Evolutionary conservation across 257 asterid genomes (phyloP).

Genomic region (Solanum appendiculatum): DNA sequence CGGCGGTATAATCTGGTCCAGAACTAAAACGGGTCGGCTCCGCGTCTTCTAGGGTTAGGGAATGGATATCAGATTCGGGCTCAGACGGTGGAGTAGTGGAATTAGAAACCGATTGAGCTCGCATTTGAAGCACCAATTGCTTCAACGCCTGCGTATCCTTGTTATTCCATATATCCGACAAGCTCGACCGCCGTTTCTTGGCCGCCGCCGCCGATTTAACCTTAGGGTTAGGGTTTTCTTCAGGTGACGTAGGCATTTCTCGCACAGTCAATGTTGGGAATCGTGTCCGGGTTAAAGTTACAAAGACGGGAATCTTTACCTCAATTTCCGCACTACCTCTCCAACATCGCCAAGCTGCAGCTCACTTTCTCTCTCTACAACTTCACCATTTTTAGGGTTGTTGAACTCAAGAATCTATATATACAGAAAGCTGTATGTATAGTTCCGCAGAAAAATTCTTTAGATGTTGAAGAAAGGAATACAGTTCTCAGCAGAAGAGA

Average conservation of each 20-base stretch:
- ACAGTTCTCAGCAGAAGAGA: conserved; percentile 10
- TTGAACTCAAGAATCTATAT: not conserved
- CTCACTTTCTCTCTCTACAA: not conserved
- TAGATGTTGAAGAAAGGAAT: not conserved
- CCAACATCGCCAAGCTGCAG: not conserved
- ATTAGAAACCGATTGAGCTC: conserved; percentile 45
- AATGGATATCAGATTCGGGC: conserved; percentile 59
- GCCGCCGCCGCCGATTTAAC: not conserved
- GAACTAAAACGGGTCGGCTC: conserved; percentile 4
- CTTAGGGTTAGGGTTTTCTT: conserved; percentile 16
- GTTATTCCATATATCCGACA: conserved; percentile 40
- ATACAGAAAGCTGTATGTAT: not conserved
- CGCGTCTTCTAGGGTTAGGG: conserved; percentile 7
- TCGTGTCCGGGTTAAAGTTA: conserved; percentile 37
- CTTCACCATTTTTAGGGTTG: not conserved
- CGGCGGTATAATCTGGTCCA: conserved; percentile 30
- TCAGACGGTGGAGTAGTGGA: conserved; percentile 63
- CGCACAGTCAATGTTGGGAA: not conserved
- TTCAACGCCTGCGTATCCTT: conserved; percentile 42
- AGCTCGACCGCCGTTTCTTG: conserved; percentile 40
- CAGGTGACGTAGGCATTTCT: conserved; percentile 42
- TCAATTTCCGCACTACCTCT: conserved; percentile 14
- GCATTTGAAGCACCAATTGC: conserved; percentile 54
- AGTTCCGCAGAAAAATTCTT: not conserved
- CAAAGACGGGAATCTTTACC: conserved; percentile 7